phyloP scores from a whole-genome alignment of 2,329 filamentous ascomycete species.

The Diplodia corticola region DNA sequence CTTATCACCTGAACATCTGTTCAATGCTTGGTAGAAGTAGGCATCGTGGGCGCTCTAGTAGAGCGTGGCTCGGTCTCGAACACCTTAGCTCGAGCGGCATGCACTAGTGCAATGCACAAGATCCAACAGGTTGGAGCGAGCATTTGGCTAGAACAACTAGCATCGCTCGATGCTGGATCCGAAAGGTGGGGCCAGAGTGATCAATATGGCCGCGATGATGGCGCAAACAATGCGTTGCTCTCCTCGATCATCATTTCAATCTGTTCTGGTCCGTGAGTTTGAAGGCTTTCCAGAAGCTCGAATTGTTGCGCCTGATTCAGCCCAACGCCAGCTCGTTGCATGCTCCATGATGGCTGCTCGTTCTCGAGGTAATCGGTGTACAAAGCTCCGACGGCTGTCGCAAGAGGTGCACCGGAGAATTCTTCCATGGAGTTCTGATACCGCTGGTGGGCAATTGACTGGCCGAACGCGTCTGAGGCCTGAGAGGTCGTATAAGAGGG shows the following conservation, averaged over 20 bases:
- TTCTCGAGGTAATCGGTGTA: constrained; percentile 45
- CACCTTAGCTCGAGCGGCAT: neutral
- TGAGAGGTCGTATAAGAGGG: constrained; percentile 38
- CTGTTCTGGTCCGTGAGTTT: constrained; percentile 52
- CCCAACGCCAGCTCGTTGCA: constrained; percentile 38
- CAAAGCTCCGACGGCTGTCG: constrained; percentile 8
- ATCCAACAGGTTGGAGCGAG: neutral
- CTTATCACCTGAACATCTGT: neutral
- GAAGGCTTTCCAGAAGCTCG: constrained; percentile 78
- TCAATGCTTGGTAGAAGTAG: neutral
- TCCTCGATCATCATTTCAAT: constrained; percentile 45
- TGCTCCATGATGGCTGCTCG: constrained; percentile 59
- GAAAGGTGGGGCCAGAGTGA: neutral
- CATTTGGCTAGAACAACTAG: neutral
- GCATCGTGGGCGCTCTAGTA: neutral
- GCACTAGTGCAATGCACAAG: neutral
- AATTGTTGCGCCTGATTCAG: constrained; percentile 79
- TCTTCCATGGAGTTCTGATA: constrained; percentile 4
- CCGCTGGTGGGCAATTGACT: constrained; percentile 28
- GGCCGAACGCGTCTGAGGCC: constrained; percentile 31
- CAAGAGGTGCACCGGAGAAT: neutral
- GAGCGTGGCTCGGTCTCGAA: neutral
- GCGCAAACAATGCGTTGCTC: constrained; percentile 29
- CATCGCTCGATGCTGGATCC: neutral
- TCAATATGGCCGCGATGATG: constrained; percentile 9